A percentile compares a stretch with the other conserved stretches of the same genome.
Evolutionary conservation across 805 yeast species (phyloP).

Genomic region (Suhomyces sp.): DNA sequence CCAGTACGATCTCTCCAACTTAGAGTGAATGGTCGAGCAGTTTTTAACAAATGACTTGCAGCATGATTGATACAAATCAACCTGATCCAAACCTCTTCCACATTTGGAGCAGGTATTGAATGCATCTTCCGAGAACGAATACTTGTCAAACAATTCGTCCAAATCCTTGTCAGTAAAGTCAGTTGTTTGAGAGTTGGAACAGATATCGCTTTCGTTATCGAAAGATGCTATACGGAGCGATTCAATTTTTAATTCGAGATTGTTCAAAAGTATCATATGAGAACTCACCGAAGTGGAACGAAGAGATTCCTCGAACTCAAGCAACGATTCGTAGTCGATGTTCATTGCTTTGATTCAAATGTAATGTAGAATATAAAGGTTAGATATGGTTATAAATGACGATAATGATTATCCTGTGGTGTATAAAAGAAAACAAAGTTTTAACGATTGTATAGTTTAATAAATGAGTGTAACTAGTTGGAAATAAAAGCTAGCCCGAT

Average conservation of each 20-base stretch:
- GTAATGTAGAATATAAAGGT: background rate
- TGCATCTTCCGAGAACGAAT: constrained; percentile 26
- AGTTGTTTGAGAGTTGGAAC: background rate
- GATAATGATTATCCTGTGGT: background rate
- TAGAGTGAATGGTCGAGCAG: constrained; percentile 14
- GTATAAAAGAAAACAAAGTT: background rate
- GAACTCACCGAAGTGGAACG: constrained; percentile 14
- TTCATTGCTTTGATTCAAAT: constrained; percentile 1
- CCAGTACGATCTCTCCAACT: constrained; percentile 43
- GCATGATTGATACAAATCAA: constrained; percentile 16
- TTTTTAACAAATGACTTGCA: constrained; percentile 21
- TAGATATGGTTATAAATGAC: background rate
- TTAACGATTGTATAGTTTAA: background rate
- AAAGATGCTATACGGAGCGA: constrained; percentile 13
- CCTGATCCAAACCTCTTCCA: constrained; percentile 19
- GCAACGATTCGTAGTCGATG: constrained; percentile 25
- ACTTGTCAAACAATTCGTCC: constrained; percentile 13
- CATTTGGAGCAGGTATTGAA: constrained; percentile 32
- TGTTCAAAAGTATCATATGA: constrained; percentile 19
- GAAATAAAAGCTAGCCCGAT: background rate
- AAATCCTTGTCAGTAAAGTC: constrained; percentile 16
- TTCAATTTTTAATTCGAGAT: constrained; percentile 28
- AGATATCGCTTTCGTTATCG: constrained; percentile 4
- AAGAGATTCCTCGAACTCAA: constrained; percentile 36
- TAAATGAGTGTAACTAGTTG: background rate